These are phyloP conservation scores for Pichia cabralensis DNA, from an alignment of 805 yeast species.

Conservation along the genomic window DNA sequence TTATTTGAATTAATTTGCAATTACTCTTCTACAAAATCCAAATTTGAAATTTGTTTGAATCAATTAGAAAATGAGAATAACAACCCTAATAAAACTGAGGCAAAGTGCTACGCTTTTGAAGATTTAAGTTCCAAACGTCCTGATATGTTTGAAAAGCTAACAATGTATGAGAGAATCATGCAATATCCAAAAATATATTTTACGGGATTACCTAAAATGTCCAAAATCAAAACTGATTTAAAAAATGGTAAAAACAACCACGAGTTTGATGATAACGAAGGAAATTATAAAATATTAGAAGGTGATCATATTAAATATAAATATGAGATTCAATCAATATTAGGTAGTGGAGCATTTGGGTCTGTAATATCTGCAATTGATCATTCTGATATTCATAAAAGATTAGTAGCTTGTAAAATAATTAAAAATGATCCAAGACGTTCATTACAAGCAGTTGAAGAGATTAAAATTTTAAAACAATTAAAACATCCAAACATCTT, in stretches of 20 bases:
- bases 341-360: slow-evolving; percentile 82
- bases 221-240: slow-evolving; percentile 25
- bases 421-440: slow-evolving; percentile 65
- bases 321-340: slow-evolving; percentile 45
- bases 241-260: slow-evolving; percentile 37
- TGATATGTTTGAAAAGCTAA: slow-evolving; percentile 24
- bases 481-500: slow-evolving; percentile 36
- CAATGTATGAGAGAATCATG: slow-evolving; percentile 44
- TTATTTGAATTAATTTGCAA: too few relatives aligned
- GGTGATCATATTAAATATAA: slow-evolving; percentile 74
- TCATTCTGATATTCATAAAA: slow-evolving; percentile 38
- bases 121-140: slow-evolving; percentile 14
- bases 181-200: slow-evolving; percentile 39
- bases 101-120: too few relatives aligned
- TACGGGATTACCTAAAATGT: slow-evolving; percentile 29
- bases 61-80: too few relatives aligned
- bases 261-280: slow-evolving; percentile 64
- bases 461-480: slow-evolving; percentile 54
- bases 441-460: slow-evolving; percentile 70
- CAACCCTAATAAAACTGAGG: too few relatives aligned
- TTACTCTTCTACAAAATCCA: too few relatives aligned
- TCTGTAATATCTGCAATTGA: slow-evolving; percentile 62
- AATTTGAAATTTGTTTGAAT: too few relatives aligned
- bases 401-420: slow-evolving; percentile 62
- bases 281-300: slow-evolving; percentile 44